Conservation (phyloP, 306 rosid species). For the Cucumis hystrix region DNA sequence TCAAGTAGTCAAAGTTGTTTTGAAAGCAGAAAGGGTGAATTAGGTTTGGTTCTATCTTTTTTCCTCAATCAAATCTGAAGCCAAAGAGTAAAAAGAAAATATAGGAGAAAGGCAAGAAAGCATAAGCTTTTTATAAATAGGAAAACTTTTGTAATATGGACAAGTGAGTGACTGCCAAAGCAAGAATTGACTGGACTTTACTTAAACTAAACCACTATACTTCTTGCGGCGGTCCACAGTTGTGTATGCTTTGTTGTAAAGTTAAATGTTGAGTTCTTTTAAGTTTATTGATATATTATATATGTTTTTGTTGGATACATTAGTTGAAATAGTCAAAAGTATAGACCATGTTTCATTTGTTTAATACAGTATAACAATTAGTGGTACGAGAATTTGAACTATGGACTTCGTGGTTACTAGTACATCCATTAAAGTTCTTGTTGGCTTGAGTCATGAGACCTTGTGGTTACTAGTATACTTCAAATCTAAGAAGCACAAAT, state of each 20-base stretch:
- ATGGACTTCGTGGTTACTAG: no score
- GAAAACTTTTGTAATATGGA: not conserved
- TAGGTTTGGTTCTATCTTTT: no score
- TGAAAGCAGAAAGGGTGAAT: no score
- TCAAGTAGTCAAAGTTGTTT: no score
- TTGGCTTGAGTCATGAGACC: no score
- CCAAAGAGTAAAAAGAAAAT: not conserved
- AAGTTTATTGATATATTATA: no score
- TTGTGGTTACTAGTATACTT: no score
- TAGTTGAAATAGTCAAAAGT: not conserved
- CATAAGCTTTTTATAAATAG: not conserved
- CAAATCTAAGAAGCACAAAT: no score
- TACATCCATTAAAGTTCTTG: no score
- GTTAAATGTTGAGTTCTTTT: not conserved
- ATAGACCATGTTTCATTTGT: no score
- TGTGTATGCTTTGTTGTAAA: not conserved
- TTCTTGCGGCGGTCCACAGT: not conserved
- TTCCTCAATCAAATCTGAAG: not conserved
- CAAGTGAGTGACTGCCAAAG: not conserved
- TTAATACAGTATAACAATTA: no score
- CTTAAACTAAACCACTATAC: not conserved
- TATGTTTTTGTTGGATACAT: not conserved
- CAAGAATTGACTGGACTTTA: not conserved
- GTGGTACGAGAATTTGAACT: no score
- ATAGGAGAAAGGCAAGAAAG: not conserved